Evolutionary conservation across 768 basidiomycete genomes (phyloP).

Genomic region (Amanita brunnescens): DNA sequence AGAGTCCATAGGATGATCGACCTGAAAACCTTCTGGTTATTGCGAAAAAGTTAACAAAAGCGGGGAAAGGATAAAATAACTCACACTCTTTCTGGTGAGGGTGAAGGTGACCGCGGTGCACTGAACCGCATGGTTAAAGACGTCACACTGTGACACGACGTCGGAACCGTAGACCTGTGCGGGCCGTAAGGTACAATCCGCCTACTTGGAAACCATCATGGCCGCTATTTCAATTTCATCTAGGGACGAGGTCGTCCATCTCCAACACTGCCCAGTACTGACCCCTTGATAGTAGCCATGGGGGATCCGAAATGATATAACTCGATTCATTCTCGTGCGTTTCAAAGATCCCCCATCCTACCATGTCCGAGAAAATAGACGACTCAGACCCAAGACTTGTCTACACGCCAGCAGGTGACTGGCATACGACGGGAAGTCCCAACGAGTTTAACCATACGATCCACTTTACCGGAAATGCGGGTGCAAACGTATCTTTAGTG

Average conservation of each 20-base stretch:
- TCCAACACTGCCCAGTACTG: no score
- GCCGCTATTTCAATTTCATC: no score
- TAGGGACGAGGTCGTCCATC: no score
- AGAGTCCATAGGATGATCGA: slow-evolving; percentile 39
- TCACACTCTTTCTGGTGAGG: slow-evolving; percentile 38
- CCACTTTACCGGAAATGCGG: background rate
- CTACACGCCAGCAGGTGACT: background rate
- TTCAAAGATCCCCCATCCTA: background rate
- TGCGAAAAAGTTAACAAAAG: background rate
- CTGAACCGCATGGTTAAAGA: slow-evolving; percentile 39
- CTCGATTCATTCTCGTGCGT: no score
- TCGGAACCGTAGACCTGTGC: no score
- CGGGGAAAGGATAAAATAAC: slow-evolving; percentile 3
- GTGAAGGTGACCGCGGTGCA: slow-evolving; percentile 42
- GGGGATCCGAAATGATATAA: no score
- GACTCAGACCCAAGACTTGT: background rate
- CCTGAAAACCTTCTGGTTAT: slow-evolving; percentile 21
- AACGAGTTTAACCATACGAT: background rate
- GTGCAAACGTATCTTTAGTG: background rate
- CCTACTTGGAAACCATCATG: no score
- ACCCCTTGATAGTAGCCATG: no score
- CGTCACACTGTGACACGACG: background rate
- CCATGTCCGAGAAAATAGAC: background rate
- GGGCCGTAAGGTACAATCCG: no score
- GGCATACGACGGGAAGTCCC: background rate